Evolutionary conservation across 2,329 filamentous ascomycete species (phyloP), one percentile per base, ranked within the genome.

Genomic region (Colletotrichum costaricense): DNA sequence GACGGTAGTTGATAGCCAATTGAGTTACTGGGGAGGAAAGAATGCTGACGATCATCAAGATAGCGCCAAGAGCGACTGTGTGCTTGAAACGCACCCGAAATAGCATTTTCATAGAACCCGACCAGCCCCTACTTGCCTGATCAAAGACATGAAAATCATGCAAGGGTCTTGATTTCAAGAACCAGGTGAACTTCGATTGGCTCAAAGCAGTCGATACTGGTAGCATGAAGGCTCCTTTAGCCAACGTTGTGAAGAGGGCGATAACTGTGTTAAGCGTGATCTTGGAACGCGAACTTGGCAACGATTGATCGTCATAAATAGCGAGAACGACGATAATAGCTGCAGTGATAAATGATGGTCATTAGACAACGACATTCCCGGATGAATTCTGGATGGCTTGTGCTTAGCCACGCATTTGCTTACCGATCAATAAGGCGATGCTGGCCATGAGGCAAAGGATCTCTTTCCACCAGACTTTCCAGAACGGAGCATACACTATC

Each of bases 201-300:
- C 74, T 69, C 26, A 76, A 72, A 35, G 68, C 59, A 28, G 59
- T 46, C 3, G 60, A 57, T 4, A 75, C 58, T 1, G 72, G 66
- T 14, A 69, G 14, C 64, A 76, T 69, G 35, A 76, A 68, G 3
- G 69, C 67, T 1, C 67, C 67, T n/a, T 74, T 75, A 22, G 67
- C 16, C 5, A 70, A 38, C 16, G 72, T 74, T 5, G 74, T 63
- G 26, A 74, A 58, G 28, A 76, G 49, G 5, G 72, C 74, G 1
- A 76, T 59, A 24, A 76, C 73, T 1, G 75, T 70, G 64, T 75
- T 76, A 14, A 76, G 64, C 1, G 62, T 75, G 38, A 74, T 63
- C 3, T 55, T 49, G 1, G 66, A 33, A 1, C 72, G 74, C 69
- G 69, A 75, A 11, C 33, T 22, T 9, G 57, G 66, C 19, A 68